phyloP scores from a whole-genome alignment of 345 rosid genomes.

The Brassica incana region DNA sequence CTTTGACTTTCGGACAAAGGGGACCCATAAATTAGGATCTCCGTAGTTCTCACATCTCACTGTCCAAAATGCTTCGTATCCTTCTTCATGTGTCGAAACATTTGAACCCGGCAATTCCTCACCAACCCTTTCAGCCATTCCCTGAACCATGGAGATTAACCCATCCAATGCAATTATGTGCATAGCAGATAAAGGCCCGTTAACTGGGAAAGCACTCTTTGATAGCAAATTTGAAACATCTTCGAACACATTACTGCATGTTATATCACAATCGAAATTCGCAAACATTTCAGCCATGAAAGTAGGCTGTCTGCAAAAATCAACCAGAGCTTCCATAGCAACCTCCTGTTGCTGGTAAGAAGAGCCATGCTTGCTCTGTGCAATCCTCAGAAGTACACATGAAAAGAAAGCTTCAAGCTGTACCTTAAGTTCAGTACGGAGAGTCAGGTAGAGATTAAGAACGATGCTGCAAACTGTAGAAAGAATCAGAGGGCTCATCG shows the following conservation, averaged over 20 bases:
- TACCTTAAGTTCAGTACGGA: conserved; percentile 62
- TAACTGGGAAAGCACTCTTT: conserved; percentile 70
- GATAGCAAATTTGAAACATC: conserved; percentile 62
- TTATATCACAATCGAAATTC: conserved; percentile 76
- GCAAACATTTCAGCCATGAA: conserved; percentile 71
- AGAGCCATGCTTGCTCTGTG: conserved; percentile 67
- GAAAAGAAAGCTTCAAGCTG: conserved; percentile 78
- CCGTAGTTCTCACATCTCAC: conserved; percentile 52
- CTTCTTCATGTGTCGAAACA: conserved; percentile 40
- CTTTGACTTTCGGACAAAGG: conserved; percentile 57
- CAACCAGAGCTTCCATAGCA: conserved; percentile 80
- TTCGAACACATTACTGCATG: conserved; percentile 68
- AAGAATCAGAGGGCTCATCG: conserved; percentile 76
- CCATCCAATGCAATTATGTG: conserved; percentile 80
- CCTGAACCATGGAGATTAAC: conserved; percentile 52
- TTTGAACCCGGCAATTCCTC: conserved; percentile 45
- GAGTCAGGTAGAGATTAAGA: conserved; percentile 67
- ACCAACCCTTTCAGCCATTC: conserved; percentile 63
- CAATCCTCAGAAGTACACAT: conserved; percentile 66
- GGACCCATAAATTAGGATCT: conserved; percentile 63
- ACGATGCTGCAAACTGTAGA: conserved; percentile 76
- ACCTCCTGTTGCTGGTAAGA: conserved; percentile 83
- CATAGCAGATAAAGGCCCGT: conserved; percentile 74
- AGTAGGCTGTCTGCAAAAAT: conserved; percentile 63
- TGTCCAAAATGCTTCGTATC: conserved; percentile 58